Percentiles rank a stretch among this genome's conserved stretches.
Conservation (phyloP, 768 basidiomycete species). For the Hygrocybe punicea region DNA sequence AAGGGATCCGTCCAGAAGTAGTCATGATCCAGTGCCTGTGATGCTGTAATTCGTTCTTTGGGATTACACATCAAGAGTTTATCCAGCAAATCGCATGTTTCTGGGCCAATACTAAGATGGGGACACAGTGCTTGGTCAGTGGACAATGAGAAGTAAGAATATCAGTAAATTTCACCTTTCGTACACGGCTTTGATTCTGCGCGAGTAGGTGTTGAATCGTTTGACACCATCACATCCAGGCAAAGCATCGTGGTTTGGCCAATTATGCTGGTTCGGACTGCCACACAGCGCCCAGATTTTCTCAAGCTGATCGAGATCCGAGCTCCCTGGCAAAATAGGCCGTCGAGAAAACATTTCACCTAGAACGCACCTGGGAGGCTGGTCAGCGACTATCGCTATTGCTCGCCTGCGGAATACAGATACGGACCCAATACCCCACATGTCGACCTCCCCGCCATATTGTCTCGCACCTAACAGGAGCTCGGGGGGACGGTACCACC, state of each 20-base stretch:
- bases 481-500: conserved; percentile 95
- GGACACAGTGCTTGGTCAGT: conserved; percentile 2
- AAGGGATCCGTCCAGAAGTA: conserved; percentile 93
- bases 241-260: conserved; percentile 72
- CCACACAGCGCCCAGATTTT: conserved; percentile 91
- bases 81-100: conserved; percentile 80
- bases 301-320: conserved; percentile 88
- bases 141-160: conserved; percentile 3
- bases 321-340: conserved; percentile 83
- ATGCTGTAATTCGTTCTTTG: conserved; percentile 75
- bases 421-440: conserved; percentile 94
- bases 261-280: conserved; percentile 74
- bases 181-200: conserved; percentile 56
- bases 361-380: conserved; percentile 71
- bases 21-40: conserved; percentile 83
- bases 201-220: conserved; percentile 49
- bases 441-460: conserved; percentile 92
- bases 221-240: conserved; percentile 81
- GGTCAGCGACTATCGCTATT: not conserved
- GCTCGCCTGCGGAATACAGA: not conserved
- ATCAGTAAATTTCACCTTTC: conserved; percentile 49
- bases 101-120: conserved; percentile 49
- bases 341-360: conserved; percentile 90
- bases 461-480: conserved; percentile 82
- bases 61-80: conserved; percentile 83